Base-by-base conservation (phyloP, 176 grass and related monocot genomes). In the Carex pumila region DNA sequence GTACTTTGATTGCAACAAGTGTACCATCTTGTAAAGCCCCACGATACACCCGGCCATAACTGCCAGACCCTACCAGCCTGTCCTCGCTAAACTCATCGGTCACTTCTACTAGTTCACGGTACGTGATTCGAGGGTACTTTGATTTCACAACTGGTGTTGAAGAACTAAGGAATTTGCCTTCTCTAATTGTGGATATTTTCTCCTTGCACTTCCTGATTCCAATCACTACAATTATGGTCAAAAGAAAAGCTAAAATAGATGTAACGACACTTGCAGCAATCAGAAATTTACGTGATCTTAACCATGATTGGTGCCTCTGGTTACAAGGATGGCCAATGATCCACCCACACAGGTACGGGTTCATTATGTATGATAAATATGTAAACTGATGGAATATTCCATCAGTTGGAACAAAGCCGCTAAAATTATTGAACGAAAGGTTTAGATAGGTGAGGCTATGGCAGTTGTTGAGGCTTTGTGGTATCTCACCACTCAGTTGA, bases 1-100 rank as follows among this genome's bases (percentile, higher is more conserved):
- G 85, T 79, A 98, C 95, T 84, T 98, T 98, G 60, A 98, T 89
- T 61, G 95, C 95, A 15, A 95, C 92, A 50, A 91, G 81, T 65
- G 88, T 83, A 43, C 91, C 88, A 71, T 98, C 95, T 52, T 65
- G 87, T 68, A 98, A 69, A 30, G 85, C 87, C 32, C 91, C 95
- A 1, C 84, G 89, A 79, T 95, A 98, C 56, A 98, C 95, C 1
- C 83, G 88, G 5, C 92, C 95, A 66, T 90, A 98, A 90, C 95
- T 93, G 7, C 95, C 95, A 0, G 91, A 91, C 6, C 95, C 91
- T 1, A 95, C 82, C 0, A 98, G 84, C 54, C 91, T 89, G 32
- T 84, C 89, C 5, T 67, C 7, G 76, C 81, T 85, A 79, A 98
- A 98, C 8, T 93, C 89, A 29, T 91, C 89, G 0, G 92, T 98